A percentile compares a stretch with the other conserved stretches of the same genome.
These are phyloP conservation scores for Penicillium olsonii DNA, from an alignment of 2,329 filamentous ascomycete species.

Conservation along the genomic window DNA sequence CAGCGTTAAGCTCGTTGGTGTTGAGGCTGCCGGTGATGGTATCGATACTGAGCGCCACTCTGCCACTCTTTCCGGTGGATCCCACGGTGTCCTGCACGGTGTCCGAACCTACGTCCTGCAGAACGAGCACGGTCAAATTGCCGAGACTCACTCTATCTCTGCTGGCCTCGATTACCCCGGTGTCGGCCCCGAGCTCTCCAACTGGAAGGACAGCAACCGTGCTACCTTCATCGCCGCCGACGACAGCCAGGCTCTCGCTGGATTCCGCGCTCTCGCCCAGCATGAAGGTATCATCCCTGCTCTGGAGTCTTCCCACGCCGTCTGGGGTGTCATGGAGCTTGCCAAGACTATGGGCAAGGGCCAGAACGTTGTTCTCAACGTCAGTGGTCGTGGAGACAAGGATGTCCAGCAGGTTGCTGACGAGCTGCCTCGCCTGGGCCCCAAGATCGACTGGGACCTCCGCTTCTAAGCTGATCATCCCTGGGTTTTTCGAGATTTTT, in stretches of 20 bases:
- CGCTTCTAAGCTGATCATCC: conserved; percentile 45
- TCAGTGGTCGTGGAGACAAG: conserved; percentile 94
- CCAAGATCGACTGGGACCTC: conserved; percentile 76
- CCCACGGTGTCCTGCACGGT: conserved; percentile 91
- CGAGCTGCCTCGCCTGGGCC: conserved; percentile 83
- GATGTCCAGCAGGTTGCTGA: conserved; percentile 98
- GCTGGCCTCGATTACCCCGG: conserved; percentile 96
- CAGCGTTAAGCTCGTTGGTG: conserved; percentile 83
- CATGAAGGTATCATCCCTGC: conserved; percentile 96
- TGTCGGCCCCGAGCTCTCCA: conserved; percentile 86
- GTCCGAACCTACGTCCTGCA: conserved; percentile 96
- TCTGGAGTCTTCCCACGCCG: conserved; percentile 87
- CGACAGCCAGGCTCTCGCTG: conserved; percentile 84
- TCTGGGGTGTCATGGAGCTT: conserved; percentile 84
- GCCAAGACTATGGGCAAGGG: conserved; percentile 90
- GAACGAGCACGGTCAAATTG: conserved; percentile 88
- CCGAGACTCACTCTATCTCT: conserved; percentile 93
- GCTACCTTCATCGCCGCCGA: conserved; percentile 90
- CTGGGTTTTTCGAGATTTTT: neutral
- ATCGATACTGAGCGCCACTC: conserved; percentile 82
- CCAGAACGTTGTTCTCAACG: conserved; percentile 88
- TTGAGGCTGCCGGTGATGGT: conserved; percentile 94
- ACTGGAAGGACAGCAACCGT: conserved; percentile 87
- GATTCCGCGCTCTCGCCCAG: conserved; percentile 81
- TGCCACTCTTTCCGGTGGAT: conserved; percentile 82